phyloP scores from a whole-genome alignment of 495 filamentous ascomycete genomes.

The Symbiotaphrina buchneri region DNA sequence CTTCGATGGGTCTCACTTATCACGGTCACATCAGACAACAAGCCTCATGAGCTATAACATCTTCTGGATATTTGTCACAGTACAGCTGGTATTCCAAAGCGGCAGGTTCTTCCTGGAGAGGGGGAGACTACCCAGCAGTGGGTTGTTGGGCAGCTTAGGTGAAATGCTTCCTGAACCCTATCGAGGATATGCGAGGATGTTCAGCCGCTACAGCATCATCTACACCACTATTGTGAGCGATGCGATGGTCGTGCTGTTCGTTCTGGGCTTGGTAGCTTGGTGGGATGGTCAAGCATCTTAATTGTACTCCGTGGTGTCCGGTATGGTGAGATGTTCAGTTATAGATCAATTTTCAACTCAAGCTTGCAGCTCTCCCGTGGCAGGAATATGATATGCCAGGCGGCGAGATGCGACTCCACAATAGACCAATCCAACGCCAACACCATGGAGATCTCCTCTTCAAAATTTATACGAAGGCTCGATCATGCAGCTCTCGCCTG shows the following conservation, averaged over 20 bases:
- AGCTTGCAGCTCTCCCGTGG: background rate
- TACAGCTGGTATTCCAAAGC: constrained; percentile 46
- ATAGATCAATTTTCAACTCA: background rate
- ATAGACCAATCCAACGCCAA: too few relatives aligned
- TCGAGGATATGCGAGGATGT: constrained; percentile 2
- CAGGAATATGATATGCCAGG: constrained; percentile 4
- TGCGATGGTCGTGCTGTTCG: constrained; percentile 5
- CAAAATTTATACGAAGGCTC: background rate
- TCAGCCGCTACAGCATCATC: constrained; percentile 4
- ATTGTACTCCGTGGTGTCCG: too few relatives aligned
- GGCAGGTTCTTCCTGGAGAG: constrained; percentile 5
- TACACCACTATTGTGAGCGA: constrained; percentile 4
- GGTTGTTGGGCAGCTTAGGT: constrained; percentile 1
- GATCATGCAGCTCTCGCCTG: background rate
- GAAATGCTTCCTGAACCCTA: constrained; percentile 2
- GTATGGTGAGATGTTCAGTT: too few relatives aligned
- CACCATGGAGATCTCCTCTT: too few relatives aligned
- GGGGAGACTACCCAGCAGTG: background rate
- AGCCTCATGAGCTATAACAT: constrained; percentile 15
- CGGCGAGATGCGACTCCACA: too few relatives aligned
- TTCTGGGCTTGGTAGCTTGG: constrained; percentile 5
- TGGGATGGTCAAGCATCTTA: constrained; percentile 2
- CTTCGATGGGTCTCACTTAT: constrained; percentile 33
- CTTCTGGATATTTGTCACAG: constrained; percentile 67
- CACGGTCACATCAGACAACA: constrained; percentile 11